Conservation (phyloP, 1,284 basidiomycete genomes). For the Puccinia coronata region DNA sequence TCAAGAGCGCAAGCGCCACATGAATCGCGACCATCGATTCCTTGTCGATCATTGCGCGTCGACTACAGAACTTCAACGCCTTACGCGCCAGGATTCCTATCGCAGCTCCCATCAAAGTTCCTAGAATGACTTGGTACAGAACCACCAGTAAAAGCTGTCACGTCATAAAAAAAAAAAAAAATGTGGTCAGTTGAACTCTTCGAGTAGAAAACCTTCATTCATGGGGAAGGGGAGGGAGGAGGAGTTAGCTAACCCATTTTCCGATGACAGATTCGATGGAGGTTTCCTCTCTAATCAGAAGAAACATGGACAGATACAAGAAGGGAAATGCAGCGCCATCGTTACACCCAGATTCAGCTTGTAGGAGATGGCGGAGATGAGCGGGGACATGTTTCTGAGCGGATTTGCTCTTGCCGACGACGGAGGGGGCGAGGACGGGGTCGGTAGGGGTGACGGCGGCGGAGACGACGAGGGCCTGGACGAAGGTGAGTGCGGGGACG, state of each 20-base stretch:
- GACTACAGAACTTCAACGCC: slow-evolving; percentile 92
- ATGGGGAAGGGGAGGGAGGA: slow-evolving; percentile 33
- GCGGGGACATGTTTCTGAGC: slow-evolving; percentile 97
- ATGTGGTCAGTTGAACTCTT: slow-evolving; percentile 54
- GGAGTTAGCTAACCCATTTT: slow-evolving; percentile 51
- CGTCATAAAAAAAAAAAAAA: slow-evolving; percentile 69
- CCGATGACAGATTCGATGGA: slow-evolving; percentile 68
- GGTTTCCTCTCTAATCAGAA: slow-evolving; percentile 71
- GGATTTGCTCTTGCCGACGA: slow-evolving; percentile 79
- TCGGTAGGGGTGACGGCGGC: slow-evolving; percentile 96
- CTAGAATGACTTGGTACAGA: slow-evolving; percentile 80
- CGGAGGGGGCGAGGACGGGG: slow-evolving; percentile 73
- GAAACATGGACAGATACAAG: slow-evolving; percentile 86
- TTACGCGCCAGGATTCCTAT: slow-evolving; percentile 85
- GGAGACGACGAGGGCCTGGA: slow-evolving; percentile 82
- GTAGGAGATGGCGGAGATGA: slow-evolving; percentile 87
- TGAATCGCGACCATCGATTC: slow-evolving; percentile 91
- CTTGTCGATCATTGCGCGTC: slow-evolving; percentile 84
- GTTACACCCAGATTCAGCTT: slow-evolving; percentile 88
- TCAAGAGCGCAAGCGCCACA: slow-evolving; percentile 72
- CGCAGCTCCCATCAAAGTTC: slow-evolving; percentile 73
- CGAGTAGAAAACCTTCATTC: not conserved
- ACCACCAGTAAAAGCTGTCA: slow-evolving; percentile 57
- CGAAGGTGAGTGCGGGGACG: slow-evolving; percentile 80
- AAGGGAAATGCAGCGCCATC: slow-evolving; percentile 79